phyloP scores from a whole-genome alignment of 2,329 filamentous ascomycete genomes.

The Helicocarpus griseus region DNA sequence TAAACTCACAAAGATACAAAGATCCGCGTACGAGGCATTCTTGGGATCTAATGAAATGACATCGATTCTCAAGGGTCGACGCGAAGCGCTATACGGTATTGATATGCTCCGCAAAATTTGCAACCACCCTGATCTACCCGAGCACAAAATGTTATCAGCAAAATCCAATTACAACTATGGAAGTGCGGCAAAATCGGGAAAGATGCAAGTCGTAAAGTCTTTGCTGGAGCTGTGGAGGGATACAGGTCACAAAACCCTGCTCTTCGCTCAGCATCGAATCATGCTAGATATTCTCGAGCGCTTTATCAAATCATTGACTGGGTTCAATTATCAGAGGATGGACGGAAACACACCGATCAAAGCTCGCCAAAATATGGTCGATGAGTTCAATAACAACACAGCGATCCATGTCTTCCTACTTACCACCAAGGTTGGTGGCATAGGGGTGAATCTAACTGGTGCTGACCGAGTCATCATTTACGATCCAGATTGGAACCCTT shows the following conservation, averaged over 20 bases:
- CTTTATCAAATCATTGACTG: slow-evolving; percentile 59
- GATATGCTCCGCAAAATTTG: slow-evolving; percentile 92
- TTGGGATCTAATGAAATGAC: slow-evolving; percentile 74
- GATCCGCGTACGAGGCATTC: slow-evolving; percentile 71
- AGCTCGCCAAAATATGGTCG: slow-evolving; percentile 77
- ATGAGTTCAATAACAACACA: slow-evolving; percentile 79
- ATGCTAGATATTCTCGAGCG: slow-evolving; percentile 92
- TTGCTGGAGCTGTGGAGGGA: slow-evolving; percentile 81
- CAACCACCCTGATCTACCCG: slow-evolving; percentile 85
- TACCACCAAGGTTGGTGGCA: slow-evolving; percentile 88
- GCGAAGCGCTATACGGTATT: slow-evolving; percentile 79
- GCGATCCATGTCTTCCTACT: slow-evolving; percentile 79
- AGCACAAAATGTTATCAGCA: slow-evolving; percentile 51
- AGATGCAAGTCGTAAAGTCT: slow-evolving; percentile 89
- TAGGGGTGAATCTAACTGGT: slow-evolving; percentile 90
- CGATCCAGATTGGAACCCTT: slow-evolving; percentile 98
- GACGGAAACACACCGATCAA: slow-evolving; percentile 87
- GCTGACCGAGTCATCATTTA: slow-evolving; percentile 96
- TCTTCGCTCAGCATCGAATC: slow-evolving; percentile 87
- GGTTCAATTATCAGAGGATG: slow-evolving; percentile 77
- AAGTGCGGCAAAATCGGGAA: slow-evolving; percentile 68
- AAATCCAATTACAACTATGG: slow-evolving; percentile 69
- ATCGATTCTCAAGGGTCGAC: slow-evolving; percentile 64
- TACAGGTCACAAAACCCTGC: slow-evolving; percentile 83
- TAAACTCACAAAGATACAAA: slow-evolving; percentile 72